These are phyloP conservation scores for Alisma plantagoaquatica DNA, from an alignment of 106 monocot genomes.

Conservation along the genomic window DNA sequence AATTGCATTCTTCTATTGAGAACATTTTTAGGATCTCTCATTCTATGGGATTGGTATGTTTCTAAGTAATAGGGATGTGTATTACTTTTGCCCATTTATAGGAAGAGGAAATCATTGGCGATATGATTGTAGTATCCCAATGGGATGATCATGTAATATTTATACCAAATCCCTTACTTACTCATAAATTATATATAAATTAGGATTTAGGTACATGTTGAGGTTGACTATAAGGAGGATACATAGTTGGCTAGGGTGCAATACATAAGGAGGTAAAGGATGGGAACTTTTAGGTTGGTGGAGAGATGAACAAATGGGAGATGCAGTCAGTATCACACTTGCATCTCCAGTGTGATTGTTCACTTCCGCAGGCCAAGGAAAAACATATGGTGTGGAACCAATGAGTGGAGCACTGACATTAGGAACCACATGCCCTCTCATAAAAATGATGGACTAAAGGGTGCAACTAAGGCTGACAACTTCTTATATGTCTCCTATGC, in stretches of 20 bases:
- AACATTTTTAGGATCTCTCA: too few relatives aligned
- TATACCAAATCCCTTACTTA: too few relatives aligned
- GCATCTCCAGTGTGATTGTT: slow-evolving; percentile 48
- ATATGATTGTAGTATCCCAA: too few relatives aligned
- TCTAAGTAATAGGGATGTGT: too few relatives aligned
- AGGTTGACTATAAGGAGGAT: slow-evolving; percentile 74
- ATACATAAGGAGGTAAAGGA: slow-evolving; percentile 42
- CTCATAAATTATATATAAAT: too few relatives aligned
- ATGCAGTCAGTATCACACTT: slow-evolving; percentile 40
- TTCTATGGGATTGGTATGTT: too few relatives aligned
- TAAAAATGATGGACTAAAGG: slow-evolving; percentile 58
- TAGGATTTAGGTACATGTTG: slow-evolving; percentile 47
- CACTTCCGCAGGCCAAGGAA: slow-evolving; percentile 66
- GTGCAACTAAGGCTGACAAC: slow-evolving; percentile 74
- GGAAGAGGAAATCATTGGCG: too few relatives aligned
- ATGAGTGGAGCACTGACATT: slow-evolving; percentile 38
- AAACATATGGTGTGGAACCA: slow-evolving; percentile 34
- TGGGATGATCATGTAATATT: too few relatives aligned
- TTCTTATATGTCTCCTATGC: slow-evolving; percentile 51
- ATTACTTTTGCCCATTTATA: too few relatives aligned
- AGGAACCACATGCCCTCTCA: slow-evolving; percentile 39
- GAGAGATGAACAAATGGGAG: slow-evolving; percentile 64
- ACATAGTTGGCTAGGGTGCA: slow-evolving; percentile 70
- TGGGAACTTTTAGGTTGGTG: slow-evolving; percentile 56
- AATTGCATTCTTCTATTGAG: too few relatives aligned